Conservation (phyloP, 2,329 filamentous ascomycete genomes). For the Epichloe uncinata region DNA sequence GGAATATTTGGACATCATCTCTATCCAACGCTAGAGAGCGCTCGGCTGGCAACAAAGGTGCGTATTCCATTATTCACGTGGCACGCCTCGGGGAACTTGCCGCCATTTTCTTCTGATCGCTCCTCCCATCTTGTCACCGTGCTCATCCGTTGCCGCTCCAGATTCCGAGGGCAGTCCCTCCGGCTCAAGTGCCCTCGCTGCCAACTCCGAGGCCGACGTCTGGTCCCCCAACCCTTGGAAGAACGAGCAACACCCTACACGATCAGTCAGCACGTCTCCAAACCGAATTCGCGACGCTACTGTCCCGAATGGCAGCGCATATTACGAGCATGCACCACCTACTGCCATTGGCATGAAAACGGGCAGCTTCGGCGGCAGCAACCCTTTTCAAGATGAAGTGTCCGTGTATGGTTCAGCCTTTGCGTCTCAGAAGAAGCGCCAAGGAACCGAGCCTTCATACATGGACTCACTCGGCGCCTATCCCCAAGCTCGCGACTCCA, state of each 20-base stretch:
- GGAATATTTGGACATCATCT: conserved; percentile 27
- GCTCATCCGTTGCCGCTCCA: conserved; percentile 5
- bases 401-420: conserved; percentile 14
- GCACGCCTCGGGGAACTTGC: background rate
- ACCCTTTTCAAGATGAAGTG: conserved; percentile 12
- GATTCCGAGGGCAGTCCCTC: conserved; percentile 33
- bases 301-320: conserved; percentile 28
- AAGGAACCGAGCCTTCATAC: conserved; percentile 25
- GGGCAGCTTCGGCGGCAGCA: conserved; percentile 12
- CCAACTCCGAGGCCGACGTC: conserved; percentile 53
- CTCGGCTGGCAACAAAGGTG: conserved; percentile 34
- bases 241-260: conserved; percentile 29
- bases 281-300: conserved; percentile 38
- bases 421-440: conserved; percentile 18
- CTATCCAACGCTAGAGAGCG: conserved; percentile 27
- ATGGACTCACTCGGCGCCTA: conserved; percentile 21
- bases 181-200: conserved; percentile 55
- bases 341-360: conserved; percentile 29
- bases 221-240: conserved; percentile 51
- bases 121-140: conserved; percentile 6
- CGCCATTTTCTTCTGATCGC: background rate
- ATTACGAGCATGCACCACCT: conserved; percentile 33
- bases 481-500: conserved; percentile 36
- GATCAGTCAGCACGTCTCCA: conserved; percentile 44
- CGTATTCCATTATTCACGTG: conserved; percentile 8